A percentile compares a stretch with the other conserved stretches of the same genome.
Conservation (phyloP, 192 early-diverging fungal genomes). For the Geosiphon pyriformis region DNA sequence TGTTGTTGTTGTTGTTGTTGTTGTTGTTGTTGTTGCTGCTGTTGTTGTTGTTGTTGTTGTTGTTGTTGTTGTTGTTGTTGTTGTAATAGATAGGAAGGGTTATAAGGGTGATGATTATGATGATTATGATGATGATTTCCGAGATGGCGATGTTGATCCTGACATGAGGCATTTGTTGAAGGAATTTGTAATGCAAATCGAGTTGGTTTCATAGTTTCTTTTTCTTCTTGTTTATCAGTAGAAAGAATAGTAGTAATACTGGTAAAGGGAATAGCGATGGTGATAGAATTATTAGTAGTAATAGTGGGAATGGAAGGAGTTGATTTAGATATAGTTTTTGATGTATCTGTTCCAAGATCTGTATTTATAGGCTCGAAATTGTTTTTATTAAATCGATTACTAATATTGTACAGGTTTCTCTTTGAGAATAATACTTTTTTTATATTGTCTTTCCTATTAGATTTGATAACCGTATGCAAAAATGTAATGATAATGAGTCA, state of each 20-base stretch:
- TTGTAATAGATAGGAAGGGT: not conserved
- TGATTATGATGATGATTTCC: not conserved
- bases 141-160: not conserved
- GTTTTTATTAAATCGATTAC: not conserved
- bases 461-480: not conserved
- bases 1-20: not conserved
- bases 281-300: not conserved
- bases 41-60: not conserved
- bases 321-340: not conserved
- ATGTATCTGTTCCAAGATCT: not conserved
- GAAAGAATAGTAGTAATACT: not conserved
- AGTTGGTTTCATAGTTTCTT: not conserved
- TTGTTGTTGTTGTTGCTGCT: not conserved
- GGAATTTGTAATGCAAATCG: not conserved
- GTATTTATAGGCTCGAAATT: not conserved
- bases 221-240: not conserved
- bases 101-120: not conserved
- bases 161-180: not conserved
- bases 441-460: not conserved
- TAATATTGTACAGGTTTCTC: not conserved
- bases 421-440: not conserved
- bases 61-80: slow-evolving; percentile 8
- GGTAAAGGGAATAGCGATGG: not conserved
- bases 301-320: not conserved
- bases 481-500: not conserved